A percentile compares a stretch with the other conserved stretches of the same genome.
phyloP scores from a whole-genome alignment of 2,329 filamentous ascomycete species.

The Aschersonia sp. region DNA sequence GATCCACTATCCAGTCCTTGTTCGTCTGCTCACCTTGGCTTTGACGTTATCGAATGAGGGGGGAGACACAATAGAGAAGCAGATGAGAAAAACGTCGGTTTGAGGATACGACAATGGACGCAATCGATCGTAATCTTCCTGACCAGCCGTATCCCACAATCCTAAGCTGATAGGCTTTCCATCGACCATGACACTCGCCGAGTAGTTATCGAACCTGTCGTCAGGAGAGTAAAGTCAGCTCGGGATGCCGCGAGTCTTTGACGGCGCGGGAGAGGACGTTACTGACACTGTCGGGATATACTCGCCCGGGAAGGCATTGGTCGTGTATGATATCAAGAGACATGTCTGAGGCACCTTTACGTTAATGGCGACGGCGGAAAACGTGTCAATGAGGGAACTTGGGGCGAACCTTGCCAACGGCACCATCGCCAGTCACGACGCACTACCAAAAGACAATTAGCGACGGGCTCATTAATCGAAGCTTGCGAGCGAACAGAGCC shows the following conservation, averaged over 20 bases:
- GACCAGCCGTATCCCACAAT: slow-evolving; percentile 95
- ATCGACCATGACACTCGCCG: slow-evolving; percentile 97
- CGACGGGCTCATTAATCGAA: not conserved
- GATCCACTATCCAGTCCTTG: not conserved
- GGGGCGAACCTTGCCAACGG: slow-evolving; percentile 64
- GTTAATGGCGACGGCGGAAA: not conserved
- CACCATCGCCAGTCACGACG: slow-evolving; percentile 97
- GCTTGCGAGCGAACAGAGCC: not conserved
- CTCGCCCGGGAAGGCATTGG: slow-evolving; percentile 98
- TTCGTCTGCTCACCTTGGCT: slow-evolving; percentile 61
- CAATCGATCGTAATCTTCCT: slow-evolving; percentile 95
- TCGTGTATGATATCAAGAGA: slow-evolving; percentile 97
- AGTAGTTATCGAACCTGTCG: slow-evolving; percentile 91
- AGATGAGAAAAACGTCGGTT: slow-evolving; percentile 96
- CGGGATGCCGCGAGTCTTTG: not conserved
- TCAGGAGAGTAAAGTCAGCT: slow-evolving; percentile 1
- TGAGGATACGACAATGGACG: slow-evolving; percentile 94
- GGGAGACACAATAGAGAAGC: slow-evolving; percentile 95
- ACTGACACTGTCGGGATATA: slow-evolving; percentile 96
- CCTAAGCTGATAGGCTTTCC: slow-evolving; percentile 94
- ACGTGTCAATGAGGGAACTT: not conserved
- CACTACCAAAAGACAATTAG: slow-evolving; percentile 41
- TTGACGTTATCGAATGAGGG: slow-evolving; percentile 98
- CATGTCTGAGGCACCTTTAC: slow-evolving; percentile 54
- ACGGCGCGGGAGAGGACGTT: slow-evolving; percentile 2